A percentile compares a stretch with the other conserved stretches of the same genome.
phyloP scores from a whole-genome alignment of 257 asterid genomes.

The Phtheirospermum japonicum region DNA sequence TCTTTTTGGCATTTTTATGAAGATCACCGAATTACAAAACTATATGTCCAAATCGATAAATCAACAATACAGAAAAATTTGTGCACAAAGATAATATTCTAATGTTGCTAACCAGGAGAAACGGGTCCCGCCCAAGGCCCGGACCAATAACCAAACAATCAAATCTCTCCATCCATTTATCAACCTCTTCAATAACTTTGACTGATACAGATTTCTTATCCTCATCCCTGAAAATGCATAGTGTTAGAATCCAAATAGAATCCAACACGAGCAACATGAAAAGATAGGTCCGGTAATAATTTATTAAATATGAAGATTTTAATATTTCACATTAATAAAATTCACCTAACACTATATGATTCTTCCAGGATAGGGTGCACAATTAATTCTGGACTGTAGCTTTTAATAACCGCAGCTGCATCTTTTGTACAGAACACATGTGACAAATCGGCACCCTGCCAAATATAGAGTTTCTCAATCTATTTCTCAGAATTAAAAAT shows the following conservation, averaged over 20 bases:
- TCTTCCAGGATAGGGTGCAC: slow-evolving; percentile 97
- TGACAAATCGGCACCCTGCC: slow-evolving; percentile 95
- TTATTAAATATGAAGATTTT: neutral
- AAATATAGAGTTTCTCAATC: slow-evolving; percentile 25
- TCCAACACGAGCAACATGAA: slow-evolving; percentile 6
- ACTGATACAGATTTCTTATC: slow-evolving; percentile 59
- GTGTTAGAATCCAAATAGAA: slow-evolving; percentile 29
- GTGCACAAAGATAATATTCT: neutral
- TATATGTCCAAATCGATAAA: too few relatives aligned
- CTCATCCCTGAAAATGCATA: slow-evolving; percentile 67
- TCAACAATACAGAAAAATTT: slow-evolving; percentile 11
- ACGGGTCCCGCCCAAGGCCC: slow-evolving; percentile 95
- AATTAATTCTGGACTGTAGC: slow-evolving; percentile 94
- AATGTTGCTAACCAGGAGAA: slow-evolving; percentile 65
- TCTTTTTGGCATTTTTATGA: too few relatives aligned
- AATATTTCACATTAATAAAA: slow-evolving; percentile 16
- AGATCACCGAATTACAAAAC: too few relatives aligned
- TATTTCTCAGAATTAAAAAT: neutral
- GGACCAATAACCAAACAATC: slow-evolving; percentile 96
- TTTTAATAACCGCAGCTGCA: slow-evolving; percentile 86
- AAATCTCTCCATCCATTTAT: slow-evolving; percentile 97
- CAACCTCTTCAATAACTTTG: slow-evolving; percentile 75
- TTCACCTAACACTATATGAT: slow-evolving; percentile 79
- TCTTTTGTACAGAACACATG: slow-evolving; percentile 96
- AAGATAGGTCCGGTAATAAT: neutral